A percentile compares a stretch with the other conserved stretches of the same genome.
Conservation (phyloP, 1,284 basidiomycete genomes). For the Moniliophthora roreri region DNA sequence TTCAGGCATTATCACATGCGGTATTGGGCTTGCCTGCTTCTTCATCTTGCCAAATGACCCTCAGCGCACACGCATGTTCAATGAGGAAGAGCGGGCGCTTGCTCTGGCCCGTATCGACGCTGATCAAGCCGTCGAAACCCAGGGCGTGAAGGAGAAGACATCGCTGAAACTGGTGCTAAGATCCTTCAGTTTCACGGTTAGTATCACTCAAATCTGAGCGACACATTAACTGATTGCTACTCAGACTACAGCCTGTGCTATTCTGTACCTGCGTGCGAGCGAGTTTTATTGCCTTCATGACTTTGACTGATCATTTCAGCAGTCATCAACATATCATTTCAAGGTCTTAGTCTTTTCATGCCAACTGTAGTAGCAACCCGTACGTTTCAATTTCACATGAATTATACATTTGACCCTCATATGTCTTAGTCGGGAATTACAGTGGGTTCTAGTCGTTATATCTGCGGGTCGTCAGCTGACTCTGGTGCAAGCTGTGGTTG, state of each 20-base stretch:
- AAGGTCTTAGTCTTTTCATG: constrained; percentile 41
- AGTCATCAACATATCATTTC: constrained; percentile 40
- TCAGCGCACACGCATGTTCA: constrained; percentile 33
- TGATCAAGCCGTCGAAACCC: constrained; percentile 31
- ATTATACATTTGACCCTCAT: not conserved
- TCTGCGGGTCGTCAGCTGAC: not conserved
- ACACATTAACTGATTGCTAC: not conserved
- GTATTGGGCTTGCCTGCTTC: constrained; percentile 32
- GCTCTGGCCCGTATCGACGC: constrained; percentile 38
- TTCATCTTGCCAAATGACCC: constrained; percentile 39
- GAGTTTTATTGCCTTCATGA: not conserved
- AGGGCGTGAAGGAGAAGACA: constrained; percentile 34
- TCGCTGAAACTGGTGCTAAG: constrained; percentile 29
- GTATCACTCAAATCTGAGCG: constrained; percentile 6
- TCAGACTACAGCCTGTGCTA: constrained; percentile 31
- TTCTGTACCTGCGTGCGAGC: constrained; percentile 24
- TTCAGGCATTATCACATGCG: constrained; percentile 37
- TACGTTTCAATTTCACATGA: constrained; percentile 21
- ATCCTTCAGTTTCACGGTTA: constrained; percentile 39
- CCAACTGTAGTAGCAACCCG: constrained; percentile 40
- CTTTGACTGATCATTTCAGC: not conserved
- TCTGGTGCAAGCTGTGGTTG: constrained; percentile 29
- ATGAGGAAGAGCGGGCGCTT: constrained; percentile 31
- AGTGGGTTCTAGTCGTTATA: constrained; percentile 18
- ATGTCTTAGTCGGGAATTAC: not conserved